Conservation (phyloP, 768 basidiomycete species). For the Trametes coccinea region DNA sequence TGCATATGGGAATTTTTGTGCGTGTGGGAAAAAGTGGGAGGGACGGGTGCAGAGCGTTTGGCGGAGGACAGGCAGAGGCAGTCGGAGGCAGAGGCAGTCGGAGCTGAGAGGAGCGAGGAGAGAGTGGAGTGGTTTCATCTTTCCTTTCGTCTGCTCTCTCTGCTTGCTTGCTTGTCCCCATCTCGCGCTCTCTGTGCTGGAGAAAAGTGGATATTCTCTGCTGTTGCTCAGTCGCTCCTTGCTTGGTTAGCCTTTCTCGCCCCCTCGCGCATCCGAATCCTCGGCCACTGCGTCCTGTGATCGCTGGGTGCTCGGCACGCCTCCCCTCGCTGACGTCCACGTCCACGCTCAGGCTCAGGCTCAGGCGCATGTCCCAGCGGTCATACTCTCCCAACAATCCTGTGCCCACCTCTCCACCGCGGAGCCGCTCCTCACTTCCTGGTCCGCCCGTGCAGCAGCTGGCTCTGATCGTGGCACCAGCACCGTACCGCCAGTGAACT, state of each 20-base stretch:
- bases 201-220: neutral
- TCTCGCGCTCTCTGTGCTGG: neutral
- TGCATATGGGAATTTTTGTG: slow-evolving; percentile 6
- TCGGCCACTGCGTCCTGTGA: slow-evolving; percentile 7
- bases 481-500: neutral
- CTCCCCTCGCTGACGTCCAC: slow-evolving; percentile 11
- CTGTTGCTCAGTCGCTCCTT: slow-evolving; percentile 1
- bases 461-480: neutral
- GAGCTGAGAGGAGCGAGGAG: neutral
- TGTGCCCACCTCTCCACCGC: slow-evolving; percentile 10
- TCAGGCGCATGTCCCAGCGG: slow-evolving; percentile 4
- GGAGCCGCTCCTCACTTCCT: slow-evolving; percentile 8
- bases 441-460: neutral
- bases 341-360: neutral
- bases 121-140: neutral
- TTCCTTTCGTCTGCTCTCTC: neutral
- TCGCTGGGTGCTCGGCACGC: neutral
- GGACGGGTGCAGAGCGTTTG: neutral
- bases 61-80: neutral
- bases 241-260: slow-evolving; percentile 12
- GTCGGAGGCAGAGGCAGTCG: too few species aligned
- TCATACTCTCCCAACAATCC: neutral
- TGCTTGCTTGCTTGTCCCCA: neutral
- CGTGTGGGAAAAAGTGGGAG: neutral
- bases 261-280: neutral